phyloP scores from a whole-genome alignment of 108 stramenopile species.

The Cyclostephanos tholiformis region DNA sequence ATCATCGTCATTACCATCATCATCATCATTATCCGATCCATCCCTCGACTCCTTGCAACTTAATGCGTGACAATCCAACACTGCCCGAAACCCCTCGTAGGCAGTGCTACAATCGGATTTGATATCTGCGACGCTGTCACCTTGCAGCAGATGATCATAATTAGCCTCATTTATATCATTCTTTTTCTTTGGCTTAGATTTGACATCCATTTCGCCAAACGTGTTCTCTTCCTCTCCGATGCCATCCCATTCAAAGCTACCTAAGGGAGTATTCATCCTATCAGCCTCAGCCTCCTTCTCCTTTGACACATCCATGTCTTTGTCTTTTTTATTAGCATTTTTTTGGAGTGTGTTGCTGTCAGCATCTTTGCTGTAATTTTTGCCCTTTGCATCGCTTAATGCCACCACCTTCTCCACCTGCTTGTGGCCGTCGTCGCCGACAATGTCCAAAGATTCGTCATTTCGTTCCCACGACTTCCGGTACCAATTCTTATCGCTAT shows the following conservation, averaged over 20 bases:
- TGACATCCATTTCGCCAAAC: neutral
- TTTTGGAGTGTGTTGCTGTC: neutral
- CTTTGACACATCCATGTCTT: neutral
- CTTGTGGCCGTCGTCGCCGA: conserved; percentile 12
- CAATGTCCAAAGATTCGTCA: neutral
- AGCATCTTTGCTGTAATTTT: neutral
- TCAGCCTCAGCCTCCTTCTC: neutral
- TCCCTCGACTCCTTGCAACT: conserved; percentile 36
- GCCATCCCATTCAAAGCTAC: conserved; percentile 23
- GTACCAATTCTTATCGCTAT: neutral
- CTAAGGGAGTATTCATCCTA: neutral
- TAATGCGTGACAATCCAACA: conserved; percentile 10
- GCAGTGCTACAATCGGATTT: conserved; percentile 11
- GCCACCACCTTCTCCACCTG: neutral
- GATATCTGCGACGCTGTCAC: neutral
- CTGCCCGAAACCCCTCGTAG: conserved; percentile 35
- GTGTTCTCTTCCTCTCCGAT: neutral
- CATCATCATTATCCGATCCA: conserved; percentile 6
- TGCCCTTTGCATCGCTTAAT: neutral
- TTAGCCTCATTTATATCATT: conserved; percentile 2
- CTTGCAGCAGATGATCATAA: conserved; percentile 13
- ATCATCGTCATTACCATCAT: conserved; percentile 8
- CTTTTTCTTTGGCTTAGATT: neutral
- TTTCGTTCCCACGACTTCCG: neutral
- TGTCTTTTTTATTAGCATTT: neutral